Base-by-base conservation (phyloP, 1,284 basidiomycete genomes). In the Ustilago xerochloae region DNA sequence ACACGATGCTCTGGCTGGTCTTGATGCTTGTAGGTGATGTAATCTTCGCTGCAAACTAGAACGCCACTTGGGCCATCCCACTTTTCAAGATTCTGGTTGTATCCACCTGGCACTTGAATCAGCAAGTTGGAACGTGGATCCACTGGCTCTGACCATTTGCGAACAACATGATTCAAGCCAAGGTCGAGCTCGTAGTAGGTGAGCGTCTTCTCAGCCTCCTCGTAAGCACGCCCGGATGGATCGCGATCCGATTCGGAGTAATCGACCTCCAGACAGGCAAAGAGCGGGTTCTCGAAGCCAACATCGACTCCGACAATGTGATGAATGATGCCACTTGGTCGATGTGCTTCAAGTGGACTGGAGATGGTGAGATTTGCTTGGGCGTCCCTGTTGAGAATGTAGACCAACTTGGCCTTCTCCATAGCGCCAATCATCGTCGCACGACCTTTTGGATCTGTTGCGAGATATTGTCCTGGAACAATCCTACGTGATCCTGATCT, bases 101-200 rank as follows among this genome's bases (percentile, higher is more conserved):
- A 82, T 6, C 81, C 81, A 28, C 82, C 82, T 1, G 82, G 82
- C n/a, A 84, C 80, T 49, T 79, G 78, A 26, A 84, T 63, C 22
- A 84, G 66, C 24, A 79, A 65, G 36, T 80, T 78, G 9, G 82
- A 73, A 13, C 75, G 67, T 24, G 63, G 46, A 24, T 81, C 80
- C 43, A 83, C 82, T 15, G 81, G 72, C 26, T 77, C 78, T 28
- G 81, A 71, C 82, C 82, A 84, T 41, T 72, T 81, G 47, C 82
- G 78, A 8, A 84, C 81, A 30, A 84, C 81, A 35, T 84, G 82
- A 43, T 84, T 84, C 50, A 84, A 74, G n/a, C 82, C 81, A 15
- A 84, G 59, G 39, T 84, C 82, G 30, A 84, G 76, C 75, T 84
- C 82, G 59, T 84, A 84, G 68, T 84, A 84, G n/a, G 78, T 81